Conservation (phyloP, 805 yeast species). For the Lachancea sp. region DNA sequence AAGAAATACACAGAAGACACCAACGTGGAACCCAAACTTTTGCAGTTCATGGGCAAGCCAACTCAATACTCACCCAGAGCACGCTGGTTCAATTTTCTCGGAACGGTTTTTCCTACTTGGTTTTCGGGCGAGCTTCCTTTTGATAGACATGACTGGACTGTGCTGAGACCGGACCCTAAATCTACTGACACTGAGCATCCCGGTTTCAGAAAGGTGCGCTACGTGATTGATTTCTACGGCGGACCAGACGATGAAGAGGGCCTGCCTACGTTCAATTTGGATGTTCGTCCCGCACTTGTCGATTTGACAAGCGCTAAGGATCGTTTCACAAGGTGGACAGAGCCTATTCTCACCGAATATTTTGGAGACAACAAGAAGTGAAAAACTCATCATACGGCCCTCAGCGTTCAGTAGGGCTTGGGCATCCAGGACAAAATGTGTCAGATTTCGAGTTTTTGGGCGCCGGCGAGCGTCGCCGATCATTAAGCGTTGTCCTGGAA, state of each 20-base stretch:
- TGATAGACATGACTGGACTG: slow-evolving; percentile 99
- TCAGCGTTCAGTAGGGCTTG: no score
- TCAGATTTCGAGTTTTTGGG: neutral
- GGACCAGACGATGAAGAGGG: slow-evolving; percentile 90
- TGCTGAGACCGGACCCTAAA: slow-evolving; percentile 53
- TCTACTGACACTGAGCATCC: slow-evolving; percentile 29
- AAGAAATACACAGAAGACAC: slow-evolving; percentile 52
- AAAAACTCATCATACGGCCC: neutral
- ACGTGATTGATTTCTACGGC: slow-evolving; percentile 93
- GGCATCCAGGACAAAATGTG: no score
- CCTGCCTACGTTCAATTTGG: slow-evolving; percentile 84
- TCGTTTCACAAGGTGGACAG: slow-evolving; percentile 60
- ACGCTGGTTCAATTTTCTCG: slow-evolving; percentile 53
- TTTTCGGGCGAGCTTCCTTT: slow-evolving; percentile 83
- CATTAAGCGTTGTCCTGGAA: neutral
- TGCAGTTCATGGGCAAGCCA: slow-evolving; percentile 89
- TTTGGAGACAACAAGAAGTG: slow-evolving; percentile 25
- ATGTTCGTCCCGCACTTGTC: slow-evolving; percentile 94
- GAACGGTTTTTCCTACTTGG: slow-evolving; percentile 62
- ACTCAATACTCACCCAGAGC: slow-evolving; percentile 85
- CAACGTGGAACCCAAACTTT: slow-evolving; percentile 62
- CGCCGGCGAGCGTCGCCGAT: slow-evolving; percentile 2
- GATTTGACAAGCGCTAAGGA: slow-evolving; percentile 55
- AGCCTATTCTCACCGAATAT: slow-evolving; percentile 63
- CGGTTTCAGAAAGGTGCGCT: slow-evolving; percentile 68